Evolutionary conservation across 495 filamentous ascomycete genomes (phyloP).

Genomic region (Podospora didyma): DNA sequence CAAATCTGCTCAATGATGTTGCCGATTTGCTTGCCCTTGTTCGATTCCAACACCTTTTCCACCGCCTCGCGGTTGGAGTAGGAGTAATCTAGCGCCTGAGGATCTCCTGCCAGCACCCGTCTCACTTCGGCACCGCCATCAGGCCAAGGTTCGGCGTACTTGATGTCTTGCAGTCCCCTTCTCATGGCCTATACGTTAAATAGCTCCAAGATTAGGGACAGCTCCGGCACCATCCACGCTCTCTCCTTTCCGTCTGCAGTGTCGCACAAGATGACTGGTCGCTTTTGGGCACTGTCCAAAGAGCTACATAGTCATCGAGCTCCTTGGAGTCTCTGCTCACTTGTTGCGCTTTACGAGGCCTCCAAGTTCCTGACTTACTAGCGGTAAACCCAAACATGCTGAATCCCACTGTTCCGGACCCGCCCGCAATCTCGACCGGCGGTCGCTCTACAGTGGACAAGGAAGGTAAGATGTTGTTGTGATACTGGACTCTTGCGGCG

Average conservation of each 20-base stretch:
- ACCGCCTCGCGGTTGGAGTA: background rate
- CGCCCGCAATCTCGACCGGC: background rate
- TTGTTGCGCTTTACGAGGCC: background rate
- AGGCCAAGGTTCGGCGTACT: background rate
- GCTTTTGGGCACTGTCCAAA: background rate
- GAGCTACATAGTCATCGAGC: background rate
- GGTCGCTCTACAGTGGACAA: background rate
- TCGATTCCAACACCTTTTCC: background rate
- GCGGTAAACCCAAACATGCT: background rate
- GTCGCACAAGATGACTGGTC: background rate
- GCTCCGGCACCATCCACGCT: background rate
- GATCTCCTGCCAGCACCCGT: background rate
- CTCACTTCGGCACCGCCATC: background rate
- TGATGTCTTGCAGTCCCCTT: background rate
- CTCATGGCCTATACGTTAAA: background rate
- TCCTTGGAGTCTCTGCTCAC: background rate
- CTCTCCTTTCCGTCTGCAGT: background rate
- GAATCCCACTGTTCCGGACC: background rate
- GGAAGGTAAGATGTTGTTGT: background rate
- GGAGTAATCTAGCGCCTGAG: background rate
- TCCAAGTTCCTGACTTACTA: background rate
- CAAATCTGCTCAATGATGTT: background rate
- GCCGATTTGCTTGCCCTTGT: background rate
- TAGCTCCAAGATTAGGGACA: background rate
- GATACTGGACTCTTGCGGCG: background rate